phyloP scores from a whole-genome alignment of 2,329 filamentous ascomycete species.

The Rhynchosporium graminicola region DNA sequence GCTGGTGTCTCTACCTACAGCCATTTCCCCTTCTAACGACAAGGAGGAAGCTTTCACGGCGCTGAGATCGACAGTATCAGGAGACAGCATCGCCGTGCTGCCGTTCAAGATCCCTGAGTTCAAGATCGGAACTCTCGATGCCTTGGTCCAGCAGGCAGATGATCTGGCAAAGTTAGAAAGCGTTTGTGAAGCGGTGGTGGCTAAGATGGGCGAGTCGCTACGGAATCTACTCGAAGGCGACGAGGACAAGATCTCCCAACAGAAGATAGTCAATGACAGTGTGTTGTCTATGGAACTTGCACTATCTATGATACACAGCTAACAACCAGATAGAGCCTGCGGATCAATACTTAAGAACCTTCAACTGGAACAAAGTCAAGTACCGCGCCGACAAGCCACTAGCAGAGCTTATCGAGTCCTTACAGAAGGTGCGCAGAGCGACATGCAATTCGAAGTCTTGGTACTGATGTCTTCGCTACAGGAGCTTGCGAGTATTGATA shows the following conservation, averaged over 20 bases:
- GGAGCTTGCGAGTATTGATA: slow-evolving; percentile 91
- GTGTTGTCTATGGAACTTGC: slow-evolving; percentile 49
- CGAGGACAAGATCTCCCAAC: slow-evolving; percentile 64
- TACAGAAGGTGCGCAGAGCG: slow-evolving; percentile 70
- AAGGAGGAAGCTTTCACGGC: slow-evolving; percentile 78
- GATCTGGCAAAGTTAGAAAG: slow-evolving; percentile 86
- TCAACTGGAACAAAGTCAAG: slow-evolving; percentile 97
- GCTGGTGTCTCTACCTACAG: slow-evolving; percentile 85
- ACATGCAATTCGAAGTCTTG: background rate
- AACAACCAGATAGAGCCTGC: slow-evolving; percentile 70
- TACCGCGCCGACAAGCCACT: slow-evolving; percentile 92
- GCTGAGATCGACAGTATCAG: slow-evolving; percentile 69
- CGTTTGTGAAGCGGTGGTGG: slow-evolving; percentile 77
- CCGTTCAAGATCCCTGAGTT: slow-evolving; percentile 88
- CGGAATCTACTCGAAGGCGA: slow-evolving; percentile 40
- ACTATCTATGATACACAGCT: slow-evolving; percentile 18
- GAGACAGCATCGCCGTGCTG: slow-evolving; percentile 73
- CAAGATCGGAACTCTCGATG: slow-evolving; percentile 96
- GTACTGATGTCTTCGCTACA: slow-evolving; percentile 41
- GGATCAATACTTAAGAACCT: slow-evolving; percentile 85
- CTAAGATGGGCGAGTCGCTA: slow-evolving; percentile 63
- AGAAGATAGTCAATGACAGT: slow-evolving; percentile 79
- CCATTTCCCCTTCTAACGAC: slow-evolving; percentile 79
- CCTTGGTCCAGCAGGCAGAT: slow-evolving; percentile 92
- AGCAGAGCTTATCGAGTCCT: slow-evolving; percentile 78